Conservation (phyloP, 2,329 filamentous ascomycete genomes). For the Bipolaris oryzae region DNA sequence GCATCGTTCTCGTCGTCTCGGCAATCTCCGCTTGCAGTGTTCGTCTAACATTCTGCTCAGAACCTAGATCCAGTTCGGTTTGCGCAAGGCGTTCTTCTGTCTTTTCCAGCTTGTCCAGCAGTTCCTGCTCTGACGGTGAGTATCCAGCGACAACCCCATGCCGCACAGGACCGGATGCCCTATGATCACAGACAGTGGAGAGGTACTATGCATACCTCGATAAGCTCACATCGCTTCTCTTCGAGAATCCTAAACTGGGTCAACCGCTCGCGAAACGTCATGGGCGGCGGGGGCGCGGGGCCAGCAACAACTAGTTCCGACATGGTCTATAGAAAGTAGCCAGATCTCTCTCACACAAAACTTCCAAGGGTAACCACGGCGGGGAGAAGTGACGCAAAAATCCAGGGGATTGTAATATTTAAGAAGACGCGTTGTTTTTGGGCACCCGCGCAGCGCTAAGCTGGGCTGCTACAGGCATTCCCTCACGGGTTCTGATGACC, state of each 20-base stretch:
- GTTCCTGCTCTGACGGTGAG: conserved; percentile 31
- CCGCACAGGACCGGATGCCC: neutral
- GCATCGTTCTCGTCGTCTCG: conserved; percentile 15
- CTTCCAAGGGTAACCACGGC: conserved; percentile 4
- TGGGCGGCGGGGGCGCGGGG: conserved; percentile 19
- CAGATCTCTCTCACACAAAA: conserved; percentile 12
- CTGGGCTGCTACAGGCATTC: conserved; percentile 40
- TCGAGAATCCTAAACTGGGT: conserved; percentile 47
- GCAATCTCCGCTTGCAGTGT: conserved; percentile 43
- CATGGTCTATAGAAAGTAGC: conserved; percentile 8
- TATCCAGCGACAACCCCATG: neutral
- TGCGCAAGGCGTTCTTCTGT: conserved; percentile 45
- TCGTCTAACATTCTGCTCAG: conserved; percentile 47
- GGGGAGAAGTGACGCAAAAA: conserved; percentile 5
- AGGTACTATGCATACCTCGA: conserved; percentile 34
- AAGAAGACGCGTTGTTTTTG: conserved; percentile 36
- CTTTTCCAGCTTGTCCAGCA: conserved; percentile 47
- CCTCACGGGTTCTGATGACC: conserved; percentile 39
- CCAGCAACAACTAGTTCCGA: conserved; percentile 19
- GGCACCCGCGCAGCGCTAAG: conserved; percentile 34
- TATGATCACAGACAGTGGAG: neutral
- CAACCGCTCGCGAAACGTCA: conserved; percentile 42
- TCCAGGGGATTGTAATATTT: conserved; percentile 38
- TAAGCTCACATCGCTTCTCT: conserved; percentile 46
- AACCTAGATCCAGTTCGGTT: conserved; percentile 46